Base-by-base conservation (phyloP, 192 early-diverging fungal genomes). In the Endogone sp. region DNA sequence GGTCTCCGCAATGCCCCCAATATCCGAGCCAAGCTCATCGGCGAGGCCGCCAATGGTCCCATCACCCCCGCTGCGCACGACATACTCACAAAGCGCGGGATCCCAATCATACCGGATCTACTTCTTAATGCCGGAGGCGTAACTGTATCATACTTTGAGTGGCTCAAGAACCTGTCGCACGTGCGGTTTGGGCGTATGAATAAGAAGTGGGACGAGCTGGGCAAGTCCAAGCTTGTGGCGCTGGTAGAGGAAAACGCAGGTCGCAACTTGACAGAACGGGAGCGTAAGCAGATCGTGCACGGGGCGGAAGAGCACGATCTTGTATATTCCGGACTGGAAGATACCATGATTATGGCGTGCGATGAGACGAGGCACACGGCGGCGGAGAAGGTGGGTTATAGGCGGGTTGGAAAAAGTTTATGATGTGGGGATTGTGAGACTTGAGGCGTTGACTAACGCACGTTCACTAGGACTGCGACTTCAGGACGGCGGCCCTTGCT, bases 121-220 rank as follows among this genome's bases (percentile, higher is more conserved):
- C 68, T 91, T 68, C 75, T 92, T 66, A 94, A 94, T 68, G 90
- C 92, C 49, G 92, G 92, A 67, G 92, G 92, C 65, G 92, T 94
- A 16, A 92, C 89, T 30, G 92, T 93, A 23, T 92, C 91, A 27
- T 92, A 92, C 79, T 82, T 82, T 72, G 86, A 93, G 78, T 94
- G 92, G 92, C 79, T 92, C 70, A 94, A 94, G 86, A 92, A 92
- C 70, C 80, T 92, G 62, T 89, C 88, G 62, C 92, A 94, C 65
- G 83, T 94, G 71, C 87, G 92, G 29, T 94, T 94, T 65, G 92
- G 92, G 32, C 90, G 92, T 67, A 90, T 94, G 89, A 91, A 88
- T 69, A 88, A 90, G 78, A 86, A 86, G 64, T 94, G 91, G 91
- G 91, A 92, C 70, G 92, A 94, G 62, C 74, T 82, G 20, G 87